Conservation (phyloP, 495 filamentous ascomycete genomes). For the Rusavskia elegans region DNA sequence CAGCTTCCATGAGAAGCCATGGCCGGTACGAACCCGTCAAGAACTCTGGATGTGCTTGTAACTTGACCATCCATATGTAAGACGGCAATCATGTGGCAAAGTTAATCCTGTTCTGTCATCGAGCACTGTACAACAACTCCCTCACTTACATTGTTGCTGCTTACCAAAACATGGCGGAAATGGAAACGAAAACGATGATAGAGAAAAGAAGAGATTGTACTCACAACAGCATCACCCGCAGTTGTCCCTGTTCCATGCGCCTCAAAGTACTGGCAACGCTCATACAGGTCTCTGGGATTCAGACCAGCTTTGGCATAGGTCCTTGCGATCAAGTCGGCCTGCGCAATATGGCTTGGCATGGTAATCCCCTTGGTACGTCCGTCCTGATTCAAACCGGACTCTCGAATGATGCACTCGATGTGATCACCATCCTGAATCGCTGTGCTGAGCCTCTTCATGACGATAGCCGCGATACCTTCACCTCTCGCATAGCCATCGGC, state of each 20-base stretch:
- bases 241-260: slow-evolving; percentile 37
- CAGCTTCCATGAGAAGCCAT: no score
- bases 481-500: slow-evolving; percentile 31
- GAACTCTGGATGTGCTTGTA: no score
- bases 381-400: slow-evolving; percentile 28
- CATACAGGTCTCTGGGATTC: slow-evolving; percentile 10
- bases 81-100: no score
- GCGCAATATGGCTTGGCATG: slow-evolving; percentile 22
- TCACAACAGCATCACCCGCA: slow-evolving; percentile 33
- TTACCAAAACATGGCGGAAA: no score
- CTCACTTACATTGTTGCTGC: no score
- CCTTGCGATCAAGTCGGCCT: slow-evolving; percentile 25
- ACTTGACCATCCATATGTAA: no score
- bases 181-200: no score
- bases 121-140: no score
- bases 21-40: no score
- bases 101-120: no score
- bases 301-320: slow-evolving; percentile 24
- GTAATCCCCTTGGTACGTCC: slow-evolving; percentile 31
- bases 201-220: no score
- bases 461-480: slow-evolving; percentile 25
- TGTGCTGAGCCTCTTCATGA: slow-evolving; percentile 23
- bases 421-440: slow-evolving; percentile 26
- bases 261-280: slow-evolving; percentile 22
- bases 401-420: slow-evolving; percentile 19